phyloP scores from a whole-genome alignment of 2,329 filamentous ascomycete species.

The Fusarium sp. region DNA sequence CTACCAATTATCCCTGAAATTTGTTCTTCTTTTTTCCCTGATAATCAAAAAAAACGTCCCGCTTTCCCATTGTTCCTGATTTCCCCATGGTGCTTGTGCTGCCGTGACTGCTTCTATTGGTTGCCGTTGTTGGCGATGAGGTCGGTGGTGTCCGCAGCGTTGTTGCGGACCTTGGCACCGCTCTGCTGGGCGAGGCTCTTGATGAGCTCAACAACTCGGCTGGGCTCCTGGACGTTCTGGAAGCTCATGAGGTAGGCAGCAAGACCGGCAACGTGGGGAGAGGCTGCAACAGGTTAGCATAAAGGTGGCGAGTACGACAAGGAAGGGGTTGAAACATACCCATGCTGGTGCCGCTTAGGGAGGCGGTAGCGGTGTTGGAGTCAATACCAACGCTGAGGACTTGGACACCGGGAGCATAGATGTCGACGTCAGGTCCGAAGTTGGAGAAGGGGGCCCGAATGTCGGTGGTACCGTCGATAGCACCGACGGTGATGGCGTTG shows the following conservation, averaged over 20 bases:
- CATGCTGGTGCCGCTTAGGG: conserved; percentile 69
- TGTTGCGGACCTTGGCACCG: conserved; percentile 56
- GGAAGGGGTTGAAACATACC: conserved; percentile 42
- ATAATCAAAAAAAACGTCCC: conserved; percentile 21
- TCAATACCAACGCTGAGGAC: conserved; percentile 64
- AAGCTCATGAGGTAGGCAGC: conserved; percentile 74
- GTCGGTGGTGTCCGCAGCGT: conserved; percentile 57
- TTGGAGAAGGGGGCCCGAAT: conserved; percentile 66
- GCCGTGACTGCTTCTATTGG: conserved; percentile 35
- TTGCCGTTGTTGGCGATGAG: conserved; percentile 69
- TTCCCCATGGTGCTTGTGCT: conserved; percentile 5
- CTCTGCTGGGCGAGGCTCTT: conserved; percentile 62
- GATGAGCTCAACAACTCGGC: conserved; percentile 58
- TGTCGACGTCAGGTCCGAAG: conserved; percentile 63
- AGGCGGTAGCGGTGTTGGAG: conserved; percentile 56
- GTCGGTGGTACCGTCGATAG: conserved; percentile 64
- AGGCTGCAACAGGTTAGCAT: conserved; percentile 53
- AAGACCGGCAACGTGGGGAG: conserved; percentile 74
- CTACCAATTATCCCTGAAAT: conserved; percentile 39
- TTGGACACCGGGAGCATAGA: conserved; percentile 67
- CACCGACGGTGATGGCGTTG: conserved; percentile 69
- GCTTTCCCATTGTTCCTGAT: conserved; percentile 23
- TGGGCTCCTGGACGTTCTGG: conserved; percentile 57
- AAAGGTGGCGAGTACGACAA: not conserved
- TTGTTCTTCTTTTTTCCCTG: conserved; percentile 17